Conservation (phyloP, 192 early-diverging fungal species). For the Lobosporangium transversale region DNA sequence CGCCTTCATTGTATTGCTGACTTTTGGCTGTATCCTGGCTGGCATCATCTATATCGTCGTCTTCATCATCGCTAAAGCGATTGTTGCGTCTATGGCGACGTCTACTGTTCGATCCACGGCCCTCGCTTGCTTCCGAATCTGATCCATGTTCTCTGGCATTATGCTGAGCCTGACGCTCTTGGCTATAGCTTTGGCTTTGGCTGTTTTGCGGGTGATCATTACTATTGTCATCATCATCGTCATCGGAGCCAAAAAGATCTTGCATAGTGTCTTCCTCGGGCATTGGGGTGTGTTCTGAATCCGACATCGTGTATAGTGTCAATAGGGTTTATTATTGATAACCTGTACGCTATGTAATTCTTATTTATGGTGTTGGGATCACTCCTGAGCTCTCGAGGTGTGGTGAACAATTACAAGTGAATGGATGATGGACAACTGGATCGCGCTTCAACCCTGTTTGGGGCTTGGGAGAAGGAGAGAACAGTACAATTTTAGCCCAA, state of each 20-base stretch:
- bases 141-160: not conserved
- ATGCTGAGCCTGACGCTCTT: constrained; percentile 7
- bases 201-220: not conserved
- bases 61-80: constrained; percentile 37
- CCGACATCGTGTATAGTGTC: constrained; percentile 25
- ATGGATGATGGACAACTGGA: too few relatives aligned
- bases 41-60: constrained; percentile 12
- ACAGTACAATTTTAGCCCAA: too few relatives aligned
- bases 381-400: too few relatives aligned
- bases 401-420: too few relatives aligned
- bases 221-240: constrained; percentile 42
- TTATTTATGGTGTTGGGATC: not conserved
- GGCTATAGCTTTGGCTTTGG: constrained; percentile 7
- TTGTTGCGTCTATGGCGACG: constrained; percentile 31
- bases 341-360: not conserved
- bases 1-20: constrained; percentile 1
- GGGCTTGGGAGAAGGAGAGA: too few relatives aligned
- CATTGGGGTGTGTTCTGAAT: constrained; percentile 44
- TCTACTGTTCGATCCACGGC: constrained; percentile 6
- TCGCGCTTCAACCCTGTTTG: too few relatives aligned
- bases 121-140: constrained; percentile 23
- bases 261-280: constrained; percentile 40
- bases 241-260: constrained; percentile 48
- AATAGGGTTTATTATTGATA: not conserved
- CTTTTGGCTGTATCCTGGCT: not conserved